Conservation (phyloP, 2,329 filamentous ascomycete genomes). For the Ceratocystis eucalypticola region DNA sequence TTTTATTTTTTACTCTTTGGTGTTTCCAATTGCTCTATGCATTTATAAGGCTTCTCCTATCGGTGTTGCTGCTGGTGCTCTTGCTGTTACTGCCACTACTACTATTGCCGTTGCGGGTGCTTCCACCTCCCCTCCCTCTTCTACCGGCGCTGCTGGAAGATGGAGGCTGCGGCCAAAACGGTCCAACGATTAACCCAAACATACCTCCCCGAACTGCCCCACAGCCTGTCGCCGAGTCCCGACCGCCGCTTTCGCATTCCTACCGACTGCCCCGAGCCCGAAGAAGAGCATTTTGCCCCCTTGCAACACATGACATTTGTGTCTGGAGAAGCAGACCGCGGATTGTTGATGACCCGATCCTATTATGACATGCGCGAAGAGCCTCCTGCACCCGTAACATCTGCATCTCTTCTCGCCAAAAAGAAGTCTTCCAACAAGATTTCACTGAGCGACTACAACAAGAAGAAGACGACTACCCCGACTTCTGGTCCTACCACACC, state of each 20-base stretch:
- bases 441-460: conserved; percentile 47
- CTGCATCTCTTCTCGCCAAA: conserved; percentile 30
- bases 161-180: conserved; percentile 47
- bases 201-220: conserved; percentile 38
- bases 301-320: conserved; percentile 46
- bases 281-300: conserved; percentile 37
- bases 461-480: conserved; percentile 30
- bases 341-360: conserved; percentile 41
- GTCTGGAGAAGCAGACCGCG: conserved; percentile 41
- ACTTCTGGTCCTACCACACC: background rate
- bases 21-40: conserved; percentile 10
- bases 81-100: conserved; percentile 4
- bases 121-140: background rate
- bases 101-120: background rate
- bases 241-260: conserved; percentile 35
- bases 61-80: background rate
- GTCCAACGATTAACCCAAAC: conserved; percentile 40
- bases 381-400: conserved; percentile 29
- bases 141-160: conserved; percentile 23
- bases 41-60: conserved; percentile 10
- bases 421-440: conserved; percentile 39
- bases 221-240: conserved; percentile 39
- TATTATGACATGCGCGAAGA: conserved; percentile 46
- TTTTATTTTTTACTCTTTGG: background rate
- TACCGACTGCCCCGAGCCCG: conserved; percentile 31